Base-by-base conservation (phyloP, 495 filamentous ascomycete species). In the Aspergillus mulundensis region DNA sequence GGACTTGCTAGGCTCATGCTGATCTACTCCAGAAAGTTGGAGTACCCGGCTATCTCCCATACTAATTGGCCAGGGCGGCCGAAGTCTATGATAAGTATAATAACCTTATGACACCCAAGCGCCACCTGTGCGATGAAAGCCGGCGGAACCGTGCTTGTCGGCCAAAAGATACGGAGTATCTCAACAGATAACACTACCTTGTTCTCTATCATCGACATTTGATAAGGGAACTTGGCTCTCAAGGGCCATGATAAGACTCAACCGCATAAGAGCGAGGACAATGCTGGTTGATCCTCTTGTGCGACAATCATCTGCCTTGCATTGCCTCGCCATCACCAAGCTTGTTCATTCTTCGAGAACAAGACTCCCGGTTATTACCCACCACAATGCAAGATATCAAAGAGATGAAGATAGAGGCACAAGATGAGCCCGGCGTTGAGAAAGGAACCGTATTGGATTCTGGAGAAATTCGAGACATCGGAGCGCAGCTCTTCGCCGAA, bases 401-500 rank as follows among this genome's bases (percentile, higher is more conserved):
- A 50, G 54, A 66, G 0, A 18, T 42, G 10, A 66, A 69, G 44
- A 48, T 52, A 47, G 56, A 67, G 11, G 50, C 41, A 19, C 48
- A 39, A 25, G 36, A 38, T 34, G 38, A 36, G 7, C 21, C 53
- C 36, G 30, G 6, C 16, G 10, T 50, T 8, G 38, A 66, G 32
- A 56, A 55, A 15, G 39, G 46, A 12, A 60, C 69, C 59, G 53
- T 67, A 61, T 61, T 21, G 59, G 65, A 30, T 51, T 63, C 44
- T 60, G 53, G 54, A 23, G 66, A 71, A 53, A 70, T 71, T 20
- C 48, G 21, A 25, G 48, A 50, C 25, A 40, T 50, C 21, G 70
- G 65, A 32, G 70, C 65, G 25, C 53, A 67, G 49, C 53, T 71
- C 19, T 73, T 65, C 52, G 58, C 61, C 8, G 68, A 71, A 50